Evolutionary conservation across 129 eudicot genomes (phyloP).

Genomic region (Daucus carota): DH1_v3.0 NC_030388.2:5950001-5950500

Average conservation of each 20-base stretch:
- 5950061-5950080: constrained; percentile 41
- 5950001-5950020: constrained; percentile 60
- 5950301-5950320: background rate
- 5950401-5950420: background rate
- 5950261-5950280: constrained; percentile 1
- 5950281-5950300: constrained; percentile 6
- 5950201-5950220: constrained; percentile 51
- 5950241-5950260: constrained; percentile 40
- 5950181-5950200: constrained; percentile 33
- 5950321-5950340: background rate
- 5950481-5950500: background rate
- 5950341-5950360: background rate
- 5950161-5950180: constrained; percentile 46
- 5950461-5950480: background rate
- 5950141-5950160: constrained; percentile 58
- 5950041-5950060: constrained; percentile 57
- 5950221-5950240: constrained; percentile 35
- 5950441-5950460: background rate
- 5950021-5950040: constrained; percentile 40
- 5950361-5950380: background rate
- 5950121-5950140: constrained; percentile 35
- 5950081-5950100: constrained; percentile 53
- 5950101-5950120: constrained; percentile 52
- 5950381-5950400: background rate
- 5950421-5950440: background rate